Conservation (phyloP, 164 flowering plant species). For the Dillenia suffruticosa region DNA sequence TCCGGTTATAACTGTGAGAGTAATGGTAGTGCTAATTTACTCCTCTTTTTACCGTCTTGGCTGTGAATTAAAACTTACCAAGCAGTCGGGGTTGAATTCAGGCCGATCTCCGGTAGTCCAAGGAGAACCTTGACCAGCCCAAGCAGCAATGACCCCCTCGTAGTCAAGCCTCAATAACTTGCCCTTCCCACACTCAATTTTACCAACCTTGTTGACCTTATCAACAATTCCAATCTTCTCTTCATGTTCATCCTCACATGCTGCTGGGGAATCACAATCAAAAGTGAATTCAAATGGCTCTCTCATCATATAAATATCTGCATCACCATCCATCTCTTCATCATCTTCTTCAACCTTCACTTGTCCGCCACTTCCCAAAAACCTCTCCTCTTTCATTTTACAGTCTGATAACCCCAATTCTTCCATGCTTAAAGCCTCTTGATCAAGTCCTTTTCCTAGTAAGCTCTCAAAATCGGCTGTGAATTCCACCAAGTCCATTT, state of each 20-base stretch:
- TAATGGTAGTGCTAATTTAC: too few species aligned
- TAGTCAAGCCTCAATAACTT: constrained; percentile 51
- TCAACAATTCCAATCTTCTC: constrained; percentile 13
- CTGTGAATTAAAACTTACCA: constrained; percentile 26
- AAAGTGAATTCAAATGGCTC: constrained; percentile 58
- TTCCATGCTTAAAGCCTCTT: constrained; percentile 61
- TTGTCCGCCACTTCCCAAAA: constrained; percentile 11
- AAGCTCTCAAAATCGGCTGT: constrained; percentile 86
- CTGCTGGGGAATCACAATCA: constrained; percentile 39
- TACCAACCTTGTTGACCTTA: background rate
- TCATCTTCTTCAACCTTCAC: constrained; percentile 57
- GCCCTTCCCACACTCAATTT: constrained; percentile 15
- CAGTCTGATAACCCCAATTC: constrained; percentile 54
- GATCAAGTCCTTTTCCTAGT: constrained; percentile 62
- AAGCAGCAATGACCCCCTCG: constrained; percentile 61
- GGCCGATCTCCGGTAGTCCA: constrained; percentile 76
- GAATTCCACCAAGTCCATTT: constrained; percentile 76
- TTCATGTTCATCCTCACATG: constrained; percentile 44
- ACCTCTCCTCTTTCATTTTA: constrained; percentile 21
- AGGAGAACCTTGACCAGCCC: constrained; percentile 72
- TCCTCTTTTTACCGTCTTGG: too few species aligned
- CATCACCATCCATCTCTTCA: constrained; percentile 10
- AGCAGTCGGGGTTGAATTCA: constrained; percentile 40
- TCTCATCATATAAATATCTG: constrained; percentile 28
- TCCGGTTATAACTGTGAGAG: too few species aligned